phyloP scores from a whole-genome alignment of 177 flowering plant species.

The Vitis hybrid region DNA sequence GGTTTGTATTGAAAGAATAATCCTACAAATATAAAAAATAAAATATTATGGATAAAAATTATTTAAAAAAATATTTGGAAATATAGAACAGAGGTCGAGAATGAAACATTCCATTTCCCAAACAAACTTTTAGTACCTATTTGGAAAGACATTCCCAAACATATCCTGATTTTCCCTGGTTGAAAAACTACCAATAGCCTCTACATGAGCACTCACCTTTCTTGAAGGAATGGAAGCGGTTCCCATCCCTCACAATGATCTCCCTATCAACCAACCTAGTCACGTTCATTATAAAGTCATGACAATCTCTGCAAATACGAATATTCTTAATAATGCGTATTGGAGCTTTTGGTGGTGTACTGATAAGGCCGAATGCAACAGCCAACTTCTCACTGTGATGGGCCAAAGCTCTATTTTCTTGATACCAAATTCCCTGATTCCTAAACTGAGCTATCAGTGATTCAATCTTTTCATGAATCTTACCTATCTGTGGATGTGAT shows the following conservation, averaged over 20 bases:
- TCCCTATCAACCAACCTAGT: conserved; percentile 34
- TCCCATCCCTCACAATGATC: conserved; percentile 45
- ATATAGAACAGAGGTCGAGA: too few species aligned
- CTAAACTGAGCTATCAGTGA: conserved; percentile 19
- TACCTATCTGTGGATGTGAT: conserved; percentile 31
- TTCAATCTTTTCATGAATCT: conserved; percentile 32
- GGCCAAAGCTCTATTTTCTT: conserved; percentile 16
- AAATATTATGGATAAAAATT: too few species aligned
- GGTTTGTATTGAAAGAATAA: too few species aligned
- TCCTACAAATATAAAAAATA: too few species aligned
- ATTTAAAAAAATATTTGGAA: too few species aligned
- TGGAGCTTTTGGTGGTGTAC: conserved; percentile 33
- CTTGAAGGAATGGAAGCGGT: conserved; percentile 47
- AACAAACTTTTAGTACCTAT: too few species aligned
- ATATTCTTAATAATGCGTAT: conserved; percentile 41
- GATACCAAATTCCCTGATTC: conserved; percentile 16
- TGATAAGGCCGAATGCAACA: conserved; percentile 48
- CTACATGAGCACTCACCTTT: conserved; percentile 46
- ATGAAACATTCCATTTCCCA: too few species aligned
- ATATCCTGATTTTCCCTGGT: too few species aligned
- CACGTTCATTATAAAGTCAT: conserved; percentile 33
- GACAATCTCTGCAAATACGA: conserved; percentile 46
- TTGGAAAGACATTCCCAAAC: too few species aligned
- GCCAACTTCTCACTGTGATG: conserved; percentile 54
- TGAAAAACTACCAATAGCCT: conserved; percentile 13